phyloP scores from a whole-genome alignment of 2,329 filamentous ascomycete genomes.

The Xylaria sp. region DNA sequence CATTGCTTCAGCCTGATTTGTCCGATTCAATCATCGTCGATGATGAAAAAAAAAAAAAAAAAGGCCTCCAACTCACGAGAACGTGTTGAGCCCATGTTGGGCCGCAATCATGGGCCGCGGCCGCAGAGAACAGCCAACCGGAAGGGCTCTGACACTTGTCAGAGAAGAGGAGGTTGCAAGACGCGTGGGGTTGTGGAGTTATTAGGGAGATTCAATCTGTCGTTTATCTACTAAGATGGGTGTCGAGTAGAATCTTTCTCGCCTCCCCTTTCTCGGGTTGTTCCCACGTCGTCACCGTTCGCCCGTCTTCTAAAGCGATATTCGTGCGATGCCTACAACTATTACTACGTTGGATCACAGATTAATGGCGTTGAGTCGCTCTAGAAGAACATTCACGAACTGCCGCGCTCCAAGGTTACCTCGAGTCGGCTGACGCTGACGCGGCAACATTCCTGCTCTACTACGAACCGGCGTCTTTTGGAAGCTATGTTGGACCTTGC shows the following conservation, averaged over 20 bases:
- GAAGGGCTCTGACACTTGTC: conserved; percentile 36
- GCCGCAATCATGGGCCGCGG: conserved; percentile 24
- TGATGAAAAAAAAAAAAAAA: too few species aligned
- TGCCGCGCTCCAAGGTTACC: not conserved
- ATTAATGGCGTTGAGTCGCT: not conserved
- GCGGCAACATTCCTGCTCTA: not conserved
- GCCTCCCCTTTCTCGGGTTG: not conserved
- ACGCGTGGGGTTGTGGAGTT: conserved; percentile 38
- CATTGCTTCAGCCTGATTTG: too few species aligned
- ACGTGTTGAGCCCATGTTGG: conserved; percentile 13
- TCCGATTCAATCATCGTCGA: too few species aligned
- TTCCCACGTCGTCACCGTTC: not conserved
- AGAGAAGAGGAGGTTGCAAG: conserved; percentile 26
- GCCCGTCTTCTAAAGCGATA: not conserved
- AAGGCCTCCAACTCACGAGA: too few species aligned
- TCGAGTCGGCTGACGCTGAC: not conserved
- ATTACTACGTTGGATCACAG: too few species aligned
- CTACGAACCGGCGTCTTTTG: not conserved
- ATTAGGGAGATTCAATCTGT: conserved; percentile 16
- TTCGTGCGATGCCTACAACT: not conserved
- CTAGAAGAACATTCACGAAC: not conserved
- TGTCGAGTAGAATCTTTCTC: not conserved
- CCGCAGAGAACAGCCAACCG: conserved; percentile 32
- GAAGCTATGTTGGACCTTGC: not conserved
- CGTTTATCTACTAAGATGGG: not conserved